Base-by-base conservation (phyloP, 2,329 filamentous ascomycete species). In the Hirsutella rhossiliensis region DNA sequence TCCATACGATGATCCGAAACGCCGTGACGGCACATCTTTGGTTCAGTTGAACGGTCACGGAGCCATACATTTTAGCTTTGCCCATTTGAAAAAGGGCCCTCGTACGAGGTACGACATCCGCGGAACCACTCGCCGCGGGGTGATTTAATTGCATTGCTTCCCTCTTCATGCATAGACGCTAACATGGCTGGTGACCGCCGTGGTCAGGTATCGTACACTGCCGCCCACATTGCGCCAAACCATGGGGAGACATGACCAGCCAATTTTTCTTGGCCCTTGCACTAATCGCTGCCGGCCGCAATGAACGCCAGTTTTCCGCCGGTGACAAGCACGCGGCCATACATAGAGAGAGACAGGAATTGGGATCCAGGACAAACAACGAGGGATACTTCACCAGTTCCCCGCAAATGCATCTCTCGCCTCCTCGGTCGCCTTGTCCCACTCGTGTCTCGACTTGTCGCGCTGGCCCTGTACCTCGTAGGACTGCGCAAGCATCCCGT, bases 401-500 rank as follows among this genome's bases (percentile, higher is more conserved):
- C 58, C 55, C 41, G 56, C 50, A 57, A 69, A 69, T 52, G 68
- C 67, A 46, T 64, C 61, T 46, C 58, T 63, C 27, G 68, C 67
- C 47, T 67, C 65, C 44, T 53, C 59, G 38, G 63, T 65, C 30
- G 65, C 68, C 52, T 63, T 62, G 32, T 66, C 60, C 52, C 62
- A 63, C 43, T 69, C 63, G 40, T 54, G 52, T 40, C 54, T 55
- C 11, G 68, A 67, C 48, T 71, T 66, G 4, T 62, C 59, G 32
- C 58, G 55, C 53, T 83, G 78, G 19, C 85, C 85, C 55, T 85
- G 78, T 44, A 84, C 74, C 53, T 87, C 84, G 50, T 83, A 75
- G 19, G 81, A 86, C 54, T 87, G 78, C 1, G 81, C 81, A 40
- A 90, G 69, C 75, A 92, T 82, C 19, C 82, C 83, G 51, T 85